Conservation (phyloP, 306 rosid genomes). For the Cyamopsis tetragonoloba region DNA sequence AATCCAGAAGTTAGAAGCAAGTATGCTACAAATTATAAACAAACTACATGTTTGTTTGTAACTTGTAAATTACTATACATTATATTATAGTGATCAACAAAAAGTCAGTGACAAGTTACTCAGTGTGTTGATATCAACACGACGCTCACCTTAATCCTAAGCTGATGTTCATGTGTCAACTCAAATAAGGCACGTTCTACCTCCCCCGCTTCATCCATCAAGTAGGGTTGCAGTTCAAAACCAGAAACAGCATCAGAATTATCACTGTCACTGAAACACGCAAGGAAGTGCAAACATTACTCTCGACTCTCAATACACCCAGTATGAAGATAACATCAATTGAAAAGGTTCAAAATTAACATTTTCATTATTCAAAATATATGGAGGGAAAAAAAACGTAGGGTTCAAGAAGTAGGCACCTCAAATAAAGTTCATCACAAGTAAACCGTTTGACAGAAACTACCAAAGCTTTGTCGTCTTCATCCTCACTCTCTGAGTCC, state of each 20-base stretch:
- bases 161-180: slow-evolving; percentile 58
- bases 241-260: slow-evolving; percentile 43
- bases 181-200: slow-evolving; percentile 66
- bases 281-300: slow-evolving; percentile 23
- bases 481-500: slow-evolving; percentile 37
- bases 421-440: slow-evolving; percentile 53
- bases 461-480: slow-evolving; percentile 30
- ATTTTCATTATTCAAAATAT: not conserved
- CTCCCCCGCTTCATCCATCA: slow-evolving; percentile 60
- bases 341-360: not conserved
- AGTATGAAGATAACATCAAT: not conserved
- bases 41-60: slow-evolving; percentile 10
- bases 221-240: slow-evolving; percentile 45
- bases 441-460: slow-evolving; percentile 39
- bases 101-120: slow-evolving; percentile 12
- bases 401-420: slow-evolving; percentile 40
- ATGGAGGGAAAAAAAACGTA: not conserved
- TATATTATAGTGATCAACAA: not conserved
- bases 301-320: not conserved
- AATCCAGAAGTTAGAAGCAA: slow-evolving; percentile 24
- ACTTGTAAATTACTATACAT: not conserved
- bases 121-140: not conserved
- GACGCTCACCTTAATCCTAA: slow-evolving; percentile 53
- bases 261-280: slow-evolving; percentile 53
- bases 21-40: not conserved